Percentiles rank a stretch among this genome's conserved stretches.
These are phyloP conservation scores for Boletus edulis DNA, from an alignment of 768 basidiomycete genomes.

Conservation along the genomic window DNA sequence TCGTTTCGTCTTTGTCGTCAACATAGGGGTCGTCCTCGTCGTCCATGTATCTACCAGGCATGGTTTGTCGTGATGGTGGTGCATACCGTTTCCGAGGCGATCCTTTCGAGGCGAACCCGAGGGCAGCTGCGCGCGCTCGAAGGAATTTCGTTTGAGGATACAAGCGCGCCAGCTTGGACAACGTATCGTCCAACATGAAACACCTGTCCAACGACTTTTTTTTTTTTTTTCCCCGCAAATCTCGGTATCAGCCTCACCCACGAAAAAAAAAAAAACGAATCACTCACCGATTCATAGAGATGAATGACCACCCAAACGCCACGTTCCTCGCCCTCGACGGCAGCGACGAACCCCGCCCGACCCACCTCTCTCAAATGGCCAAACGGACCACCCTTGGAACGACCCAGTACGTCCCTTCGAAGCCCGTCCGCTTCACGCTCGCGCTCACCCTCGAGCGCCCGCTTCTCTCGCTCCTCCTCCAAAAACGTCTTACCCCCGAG, in stretches of 20 bases:
- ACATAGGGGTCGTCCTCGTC: conserved; percentile 46
- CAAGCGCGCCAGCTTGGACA: conserved; percentile 65
- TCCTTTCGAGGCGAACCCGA: conserved; percentile 61
- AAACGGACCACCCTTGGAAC: conserved; percentile 54
- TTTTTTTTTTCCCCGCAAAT: neutral
- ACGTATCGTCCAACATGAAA: conserved; percentile 62
- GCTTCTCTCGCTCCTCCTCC: conserved; percentile 71
- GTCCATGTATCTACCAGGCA: conserved; percentile 31
- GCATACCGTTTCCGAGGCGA: conserved; percentile 17
- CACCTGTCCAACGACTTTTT: conserved; percentile 73
- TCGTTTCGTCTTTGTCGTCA: conserved; percentile 27
- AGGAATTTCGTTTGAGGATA: conserved; percentile 78
- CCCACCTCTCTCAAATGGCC: conserved; percentile 84
- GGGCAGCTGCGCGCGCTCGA: conserved; percentile 69
- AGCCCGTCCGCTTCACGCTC: conserved; percentile 1
- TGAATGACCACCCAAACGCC: conserved; percentile 84
- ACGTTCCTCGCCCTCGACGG: conserved; percentile 69
- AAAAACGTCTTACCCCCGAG: conserved; percentile 69
- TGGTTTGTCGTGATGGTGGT: conserved; percentile 6
- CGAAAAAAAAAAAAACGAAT: neutral
- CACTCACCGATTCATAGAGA: conserved; percentile 74
- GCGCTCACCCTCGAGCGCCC: conserved; percentile 29
- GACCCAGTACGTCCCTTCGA: conserved; percentile 45
- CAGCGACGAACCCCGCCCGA: conserved; percentile 63
- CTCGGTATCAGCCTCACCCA: conserved; percentile 1